phyloP scores from a whole-genome alignment of 2,329 filamentous ascomycete genomes.

The Cladosporium sphaerospermum region DNA sequence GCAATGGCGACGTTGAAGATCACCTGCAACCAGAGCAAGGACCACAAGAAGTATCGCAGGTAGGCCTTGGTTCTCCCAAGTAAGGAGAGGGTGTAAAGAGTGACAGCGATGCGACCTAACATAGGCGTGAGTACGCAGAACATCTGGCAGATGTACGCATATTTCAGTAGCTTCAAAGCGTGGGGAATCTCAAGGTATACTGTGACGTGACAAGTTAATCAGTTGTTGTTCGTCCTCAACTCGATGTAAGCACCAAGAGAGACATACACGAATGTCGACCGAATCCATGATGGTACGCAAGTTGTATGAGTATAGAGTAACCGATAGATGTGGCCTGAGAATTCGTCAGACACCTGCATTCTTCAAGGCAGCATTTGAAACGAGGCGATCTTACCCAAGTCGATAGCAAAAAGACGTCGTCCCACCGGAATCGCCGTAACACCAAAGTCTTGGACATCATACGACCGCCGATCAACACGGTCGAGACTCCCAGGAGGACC shows the following conservation, averaged over 20 bases:
- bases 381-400: constrained; percentile 3
- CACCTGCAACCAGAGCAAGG: background rate
- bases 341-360: background rate
- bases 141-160: background rate
- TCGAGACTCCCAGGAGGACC: constrained; percentile 3
- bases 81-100: constrained; percentile 1
- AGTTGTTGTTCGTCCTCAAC: background rate
- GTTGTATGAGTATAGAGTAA: constrained; percentile 1
- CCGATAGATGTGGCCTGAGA: background rate
- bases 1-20: background rate
- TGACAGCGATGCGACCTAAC: constrained; percentile 1
- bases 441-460: background rate
- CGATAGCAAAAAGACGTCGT: constrained; percentile 1
- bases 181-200: background rate
- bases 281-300: constrained; percentile 5
- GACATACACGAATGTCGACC: constrained; percentile 5
- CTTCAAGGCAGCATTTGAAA: background rate
- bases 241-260: background rate
- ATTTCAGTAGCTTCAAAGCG: background rate
- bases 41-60: background rate
- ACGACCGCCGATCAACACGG: constrained; percentile 1
- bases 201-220: background rate
- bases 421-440: background rate
- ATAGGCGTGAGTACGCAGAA: constrained; percentile 1
- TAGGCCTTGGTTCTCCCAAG: background rate